Evolutionary conservation across 768 basidiomycete genomes (phyloP), one percentile per base, ranked within the genome.

Genomic region (Auricularia auricula-judae): DNA sequence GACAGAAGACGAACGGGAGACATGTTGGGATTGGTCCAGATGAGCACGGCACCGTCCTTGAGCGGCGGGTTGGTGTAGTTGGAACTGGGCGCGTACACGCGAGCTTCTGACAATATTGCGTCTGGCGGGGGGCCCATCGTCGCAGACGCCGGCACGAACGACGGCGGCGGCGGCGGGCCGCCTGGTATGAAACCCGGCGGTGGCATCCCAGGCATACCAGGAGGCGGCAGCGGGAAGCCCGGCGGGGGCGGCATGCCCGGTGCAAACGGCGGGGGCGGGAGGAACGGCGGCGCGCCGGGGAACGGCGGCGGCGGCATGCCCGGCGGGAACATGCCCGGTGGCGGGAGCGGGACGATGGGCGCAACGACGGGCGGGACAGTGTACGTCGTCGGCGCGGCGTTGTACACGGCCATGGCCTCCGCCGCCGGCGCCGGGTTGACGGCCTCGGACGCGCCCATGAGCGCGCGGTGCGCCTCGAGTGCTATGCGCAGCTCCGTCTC

Each of bases 401-500:
- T 84, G 69, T 87, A 91, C 0, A 93, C 89, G 3, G 80, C 82
- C 42, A 83, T 78, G n/a, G 78, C 72, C 61, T 79, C 80, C 11
- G 77, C 71, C 1, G 79, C 70, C 10, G 14, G 56, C 14, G 76
- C 68, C 14, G 80, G 75, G 5, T 75, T 68, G 10, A 65, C 43
- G 7, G 77, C 81, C 56, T 72, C 72, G 36, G 71, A 70, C 16
- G 74, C 71, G 33, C 90, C 89, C 96, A 99, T 98, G 54, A 98
- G 81, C 5, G 88, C 88, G 73, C 88, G 93, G 76, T 98, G 96
- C 1, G 92, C 90, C 63, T 85, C 86, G 3, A 98, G 82, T 73
- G 95, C 91, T 0, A 87, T 86, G 66, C 83, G 84, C 18, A 98
- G 81, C 70, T 98, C 91, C 0, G 89, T 88, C 69, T 96, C 91